A percentile compares a stretch with the other conserved stretches of the same genome.
These are phyloP conservation scores for Sapria himalayana DNA, from an alignment of 345 rosid genomes.

Conservation along the genomic window DNA sequence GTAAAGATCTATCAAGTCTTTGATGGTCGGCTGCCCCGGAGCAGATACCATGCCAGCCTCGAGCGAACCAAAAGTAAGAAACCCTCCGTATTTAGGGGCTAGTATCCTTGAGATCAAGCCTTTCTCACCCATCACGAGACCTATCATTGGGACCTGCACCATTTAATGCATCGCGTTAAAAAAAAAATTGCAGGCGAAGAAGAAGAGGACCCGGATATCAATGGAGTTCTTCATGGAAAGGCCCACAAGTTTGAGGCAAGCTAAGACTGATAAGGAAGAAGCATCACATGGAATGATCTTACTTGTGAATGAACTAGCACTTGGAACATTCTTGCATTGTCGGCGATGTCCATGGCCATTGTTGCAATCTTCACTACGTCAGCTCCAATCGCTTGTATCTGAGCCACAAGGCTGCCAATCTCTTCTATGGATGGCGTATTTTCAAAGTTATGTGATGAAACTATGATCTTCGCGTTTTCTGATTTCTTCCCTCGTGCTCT, in stretches of 20 bases:
- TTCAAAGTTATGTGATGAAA: conserved; percentile 43
- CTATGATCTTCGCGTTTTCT: conserved; percentile 26
- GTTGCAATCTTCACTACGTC: conserved; percentile 41
- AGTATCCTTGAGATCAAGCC: conserved; percentile 40
- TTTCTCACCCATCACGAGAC: conserved; percentile 40
- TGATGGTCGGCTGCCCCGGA: conserved; percentile 36
- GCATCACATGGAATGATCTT: conserved; percentile 6
- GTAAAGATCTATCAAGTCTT: conserved; percentile 27
- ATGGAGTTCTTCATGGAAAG: no score
- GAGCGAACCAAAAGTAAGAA: conserved; percentile 37
- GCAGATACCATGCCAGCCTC: conserved; percentile 32
- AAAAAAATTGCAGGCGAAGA: no score
- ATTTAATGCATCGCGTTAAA: no score
- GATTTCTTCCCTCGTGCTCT: conserved; percentile 29
- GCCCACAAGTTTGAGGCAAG: background rate
- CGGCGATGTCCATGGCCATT: conserved; percentile 34
- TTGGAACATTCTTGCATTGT: conserved; percentile 27
- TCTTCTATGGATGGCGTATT: conserved; percentile 31
- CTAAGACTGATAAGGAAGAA: background rate
- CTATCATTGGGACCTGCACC: conserved; percentile 38
- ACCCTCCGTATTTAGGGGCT: conserved; percentile 35
- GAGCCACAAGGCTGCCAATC: conserved; percentile 28
- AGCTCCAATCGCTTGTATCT: conserved; percentile 43
- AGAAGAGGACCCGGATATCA: no score
- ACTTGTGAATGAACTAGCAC: conserved; percentile 31